phyloP scores from a whole-genome alignment of 192 early-diverging fungal species.

The Coemansia sp. region DNA sequence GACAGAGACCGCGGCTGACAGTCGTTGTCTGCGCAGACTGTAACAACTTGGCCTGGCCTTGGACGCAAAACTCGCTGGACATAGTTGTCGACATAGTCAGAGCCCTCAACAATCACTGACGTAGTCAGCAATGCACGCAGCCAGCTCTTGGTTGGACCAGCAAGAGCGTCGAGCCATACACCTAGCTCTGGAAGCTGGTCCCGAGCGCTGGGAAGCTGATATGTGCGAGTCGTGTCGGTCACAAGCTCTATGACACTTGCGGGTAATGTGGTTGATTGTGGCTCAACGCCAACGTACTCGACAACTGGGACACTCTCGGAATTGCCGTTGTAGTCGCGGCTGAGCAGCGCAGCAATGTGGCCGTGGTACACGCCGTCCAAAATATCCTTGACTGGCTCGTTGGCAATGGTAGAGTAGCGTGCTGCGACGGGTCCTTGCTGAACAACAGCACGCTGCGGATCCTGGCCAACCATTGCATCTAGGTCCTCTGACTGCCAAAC shows the following conservation, averaged over 20 bases:
- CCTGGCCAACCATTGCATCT: slow-evolving; percentile 77
- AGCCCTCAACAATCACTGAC: slow-evolving; percentile 70
- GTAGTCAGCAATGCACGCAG: slow-evolving; percentile 75
- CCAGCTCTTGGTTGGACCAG: slow-evolving; percentile 70
- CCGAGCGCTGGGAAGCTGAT: background rate
- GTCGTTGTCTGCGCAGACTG: background rate
- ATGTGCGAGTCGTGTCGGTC: background rate
- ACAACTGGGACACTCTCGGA: slow-evolving; percentile 63
- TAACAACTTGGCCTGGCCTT: slow-evolving; percentile 53
- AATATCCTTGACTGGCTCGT: slow-evolving; percentile 86
- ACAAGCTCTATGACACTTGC: background rate
- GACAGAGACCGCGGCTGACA: background rate
- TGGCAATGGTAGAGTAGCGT: slow-evolving; percentile 65
- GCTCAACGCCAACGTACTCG: slow-evolving; percentile 60
- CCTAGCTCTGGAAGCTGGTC: slow-evolving; percentile 4
- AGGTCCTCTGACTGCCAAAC: slow-evolving; percentile 89
- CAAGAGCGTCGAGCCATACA: slow-evolving; percentile 66
- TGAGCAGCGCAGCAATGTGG: slow-evolving; percentile 73
- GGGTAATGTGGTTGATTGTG: background rate
- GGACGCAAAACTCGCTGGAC: slow-evolving; percentile 60
- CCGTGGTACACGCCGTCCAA: slow-evolving; percentile 77
- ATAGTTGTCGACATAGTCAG: slow-evolving; percentile 60
- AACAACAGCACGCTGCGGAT: slow-evolving; percentile 78
- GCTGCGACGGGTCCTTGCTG: slow-evolving; percentile 87
- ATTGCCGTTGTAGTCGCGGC: slow-evolving; percentile 65